Evolutionary conservation across 164 flowering plant genomes (phyloP).

Genomic region (grape (Vitis vinifera)): ASM3070453v1 NC_081808.1:19880501-19881000

Average conservation of each 20-base stretch:
- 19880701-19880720: too few species aligned
- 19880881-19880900: conserved; percentile 89
- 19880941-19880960: conserved; percentile 51
- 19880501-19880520: conserved; percentile 34
- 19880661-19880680: too few species aligned
- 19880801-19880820: neutral
- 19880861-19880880: conserved; percentile 29
- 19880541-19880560: too few species aligned
- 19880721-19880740: too few species aligned
- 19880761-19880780: conserved; percentile 34
- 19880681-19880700: too few species aligned
- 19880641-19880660: too few species aligned
- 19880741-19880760: conserved; percentile 1
- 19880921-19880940: conserved; percentile 87
- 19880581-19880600: too few species aligned
- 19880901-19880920: conserved; percentile 68
- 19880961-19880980: conserved; percentile 75
- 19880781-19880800: neutral
- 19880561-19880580: too few species aligned
- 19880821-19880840: too few species aligned
- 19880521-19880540: neutral
- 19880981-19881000: conserved; percentile 78
- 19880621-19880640: too few species aligned
- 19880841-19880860: neutral
- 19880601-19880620: too few species aligned